A percentile compares a stretch with the other conserved stretches of the same genome.
Evolutionary conservation across 2,329 filamentous ascomycete genomes (phyloP).

Genomic region (Xylaria sp.): DNA sequence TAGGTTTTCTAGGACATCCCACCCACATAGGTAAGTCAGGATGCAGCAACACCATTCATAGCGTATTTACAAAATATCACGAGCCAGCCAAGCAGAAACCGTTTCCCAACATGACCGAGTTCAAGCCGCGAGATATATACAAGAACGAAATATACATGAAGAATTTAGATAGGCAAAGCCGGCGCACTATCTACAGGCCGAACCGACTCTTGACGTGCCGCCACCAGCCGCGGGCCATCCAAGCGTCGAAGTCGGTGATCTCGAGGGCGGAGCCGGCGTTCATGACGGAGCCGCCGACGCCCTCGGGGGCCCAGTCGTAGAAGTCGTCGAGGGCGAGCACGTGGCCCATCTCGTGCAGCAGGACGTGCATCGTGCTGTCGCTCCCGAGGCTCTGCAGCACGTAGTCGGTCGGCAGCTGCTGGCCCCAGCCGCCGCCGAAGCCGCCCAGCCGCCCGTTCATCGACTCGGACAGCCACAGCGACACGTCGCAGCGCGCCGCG

Average conservation of each 20-base stretch:
- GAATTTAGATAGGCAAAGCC: too few species aligned
- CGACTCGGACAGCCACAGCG: conserved; percentile 4
- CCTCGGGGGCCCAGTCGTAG: conserved; percentile 46
- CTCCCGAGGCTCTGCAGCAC: conserved; percentile 43
- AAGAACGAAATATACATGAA: too few species aligned
- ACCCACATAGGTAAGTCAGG: too few species aligned
- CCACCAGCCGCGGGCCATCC: conserved; percentile 54
- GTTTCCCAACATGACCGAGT: too few species aligned
- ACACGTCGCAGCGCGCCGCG: conserved; percentile 7
- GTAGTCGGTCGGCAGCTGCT: conserved; percentile 39
- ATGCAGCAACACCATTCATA: too few species aligned
- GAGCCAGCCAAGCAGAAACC: too few species aligned
- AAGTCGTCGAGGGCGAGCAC: conserved; percentile 47
- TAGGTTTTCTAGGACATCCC: too few species aligned
- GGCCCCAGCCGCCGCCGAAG: conserved; percentile 6
- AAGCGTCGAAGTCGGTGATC: conserved; percentile 52
- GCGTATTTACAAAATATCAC: too few species aligned
- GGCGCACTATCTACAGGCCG: background rate
- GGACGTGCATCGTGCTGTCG: conserved; percentile 47
- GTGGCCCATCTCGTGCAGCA: conserved; percentile 50
- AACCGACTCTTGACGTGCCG: background rate
- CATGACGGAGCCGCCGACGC: conserved; percentile 49
- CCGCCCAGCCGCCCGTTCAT: conserved; percentile 1
- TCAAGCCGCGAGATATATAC: too few species aligned
- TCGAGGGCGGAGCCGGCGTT: conserved; percentile 44